Evolutionary conservation across 768 basidiomycete species (phyloP).

Genomic region (Pleurotus giganteus): DNA sequence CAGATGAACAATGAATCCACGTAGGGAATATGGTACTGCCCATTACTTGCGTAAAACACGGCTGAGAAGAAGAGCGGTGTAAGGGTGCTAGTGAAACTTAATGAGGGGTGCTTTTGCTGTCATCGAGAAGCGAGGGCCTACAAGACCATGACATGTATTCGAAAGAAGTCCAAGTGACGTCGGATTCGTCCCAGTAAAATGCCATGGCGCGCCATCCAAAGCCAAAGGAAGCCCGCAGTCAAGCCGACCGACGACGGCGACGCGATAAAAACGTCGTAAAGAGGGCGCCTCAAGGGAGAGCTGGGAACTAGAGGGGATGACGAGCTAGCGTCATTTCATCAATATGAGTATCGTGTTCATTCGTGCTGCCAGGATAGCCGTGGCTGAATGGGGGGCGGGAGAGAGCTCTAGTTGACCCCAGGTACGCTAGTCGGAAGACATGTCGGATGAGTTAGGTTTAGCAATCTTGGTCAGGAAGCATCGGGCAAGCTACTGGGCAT

Average conservation of each 20-base stretch:
- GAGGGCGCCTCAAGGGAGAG: neutral
- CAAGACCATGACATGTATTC: slow-evolving; percentile 62
- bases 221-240: neutral
- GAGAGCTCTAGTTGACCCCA: no score
- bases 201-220: neutral
- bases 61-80: slow-evolving; percentile 75
- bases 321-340: neutral
- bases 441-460: no score
- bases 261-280: neutral
- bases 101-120: slow-evolving; percentile 10
- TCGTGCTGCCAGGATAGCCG: neutral
- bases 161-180: slow-evolving; percentile 63
- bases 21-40: slow-evolving; percentile 65
- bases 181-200: slow-evolving; percentile 9
- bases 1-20: slow-evolving; percentile 77
- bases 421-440: no score
- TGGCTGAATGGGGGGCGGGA: no score
- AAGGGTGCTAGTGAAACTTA: slow-evolving; percentile 48
- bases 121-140: slow-evolving; percentile 27
- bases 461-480: no score
- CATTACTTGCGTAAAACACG: slow-evolving; percentile 84
- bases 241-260: neutral
- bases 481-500: no score
- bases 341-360: neutral
- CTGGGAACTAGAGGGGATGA: neutral